Percentiles rank a stretch among this genome's conserved stretches.
phyloP scores from a whole-genome alignment of 768 basidiomycete species.

The Candolleomyces aberdarensis region DNA sequence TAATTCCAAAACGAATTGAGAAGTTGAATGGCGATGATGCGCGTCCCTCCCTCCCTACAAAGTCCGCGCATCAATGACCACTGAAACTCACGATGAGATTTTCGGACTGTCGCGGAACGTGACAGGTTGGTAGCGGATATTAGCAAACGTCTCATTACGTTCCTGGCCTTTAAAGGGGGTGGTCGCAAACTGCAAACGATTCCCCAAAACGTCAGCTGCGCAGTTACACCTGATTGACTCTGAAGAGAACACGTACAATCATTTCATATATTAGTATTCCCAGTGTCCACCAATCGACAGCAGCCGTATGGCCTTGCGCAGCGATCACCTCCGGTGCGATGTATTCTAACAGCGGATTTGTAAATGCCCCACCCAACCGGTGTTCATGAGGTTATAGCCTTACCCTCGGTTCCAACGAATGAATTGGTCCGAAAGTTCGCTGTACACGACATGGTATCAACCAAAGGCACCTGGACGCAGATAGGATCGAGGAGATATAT shows the following conservation, averaged over 20 bases:
- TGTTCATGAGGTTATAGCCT: slow-evolving; percentile 20
- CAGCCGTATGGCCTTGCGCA: slow-evolving; percentile 93
- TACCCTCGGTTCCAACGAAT: slow-evolving; percentile 98
- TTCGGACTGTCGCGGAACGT: slow-evolving; percentile 84
- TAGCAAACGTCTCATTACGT: slow-evolving; percentile 93
- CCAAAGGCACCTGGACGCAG: slow-evolving; percentile 69
- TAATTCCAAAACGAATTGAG: slow-evolving; percentile 18
- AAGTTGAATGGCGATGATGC: slow-evolving; percentile 15
- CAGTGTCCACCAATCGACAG: slow-evolving; percentile 99
- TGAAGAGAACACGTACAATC: slow-evolving; percentile 69
- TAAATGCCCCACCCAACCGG: slow-evolving; percentile 17
- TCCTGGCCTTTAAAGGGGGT: slow-evolving; percentile 98
- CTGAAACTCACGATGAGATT: slow-evolving; percentile 41
- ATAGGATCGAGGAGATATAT: slow-evolving; percentile 6
- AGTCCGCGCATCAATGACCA: slow-evolving; percentile 23
- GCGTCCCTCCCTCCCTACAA: slow-evolving; percentile 24
- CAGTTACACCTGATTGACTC: slow-evolving; percentile 33
- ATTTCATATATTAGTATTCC: slow-evolving; percentile 99
- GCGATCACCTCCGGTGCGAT: slow-evolving; percentile 99
- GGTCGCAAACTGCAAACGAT: slow-evolving; percentile 76
- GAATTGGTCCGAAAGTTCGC: slow-evolving; percentile 98
- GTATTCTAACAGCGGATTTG: slow-evolving; percentile 66
- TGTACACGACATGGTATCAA: slow-evolving; percentile 97
- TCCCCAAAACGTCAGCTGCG: slow-evolving; percentile 29
- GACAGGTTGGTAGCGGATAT: slow-evolving; percentile 86